These are phyloP conservation scores for Mycosarcoma maydis DNA, from an alignment of 1,284 basidiomycete genomes.

Conservation along the genomic window DNA sequence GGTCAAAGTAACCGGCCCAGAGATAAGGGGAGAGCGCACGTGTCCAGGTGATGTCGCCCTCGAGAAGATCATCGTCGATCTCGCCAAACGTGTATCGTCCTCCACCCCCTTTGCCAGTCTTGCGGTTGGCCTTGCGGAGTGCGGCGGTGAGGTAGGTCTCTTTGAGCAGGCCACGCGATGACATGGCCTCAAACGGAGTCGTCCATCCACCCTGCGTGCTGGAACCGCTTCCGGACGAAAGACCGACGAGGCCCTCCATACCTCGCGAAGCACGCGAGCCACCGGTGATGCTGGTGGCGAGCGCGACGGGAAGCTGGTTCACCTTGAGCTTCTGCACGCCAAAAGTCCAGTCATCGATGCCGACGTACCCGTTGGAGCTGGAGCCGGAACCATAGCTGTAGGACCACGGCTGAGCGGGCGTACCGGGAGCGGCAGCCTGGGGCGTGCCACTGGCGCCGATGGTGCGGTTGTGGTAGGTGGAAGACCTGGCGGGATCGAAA, in stretches of 20 bases:
- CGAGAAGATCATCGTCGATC: conserved; percentile 38
- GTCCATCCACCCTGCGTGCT: conserved; percentile 50
- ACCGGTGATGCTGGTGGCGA: conserved; percentile 37
- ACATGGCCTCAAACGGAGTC: conserved; percentile 53
- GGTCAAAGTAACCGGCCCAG: conserved; percentile 48
- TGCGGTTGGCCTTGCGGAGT: conserved; percentile 49
- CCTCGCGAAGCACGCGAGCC: conserved; percentile 44
- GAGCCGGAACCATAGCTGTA: conserved; percentile 43
- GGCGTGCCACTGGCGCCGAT: conserved; percentile 21
- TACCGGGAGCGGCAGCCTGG: conserved; percentile 16
- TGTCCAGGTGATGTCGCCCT: conserved; percentile 47
- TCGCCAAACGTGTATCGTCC: conserved; percentile 55
- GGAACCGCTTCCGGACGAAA: conserved; percentile 33
- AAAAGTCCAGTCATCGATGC: conserved; percentile 50
- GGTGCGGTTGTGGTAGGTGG: conserved; percentile 51
- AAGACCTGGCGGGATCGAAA: conserved; percentile 42
- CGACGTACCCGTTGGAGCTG: conserved; percentile 45
- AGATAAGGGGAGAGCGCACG: conserved; percentile 37
- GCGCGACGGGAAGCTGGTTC: conserved; percentile 31
- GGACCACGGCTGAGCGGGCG: conserved; percentile 44
- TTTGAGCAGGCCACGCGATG: conserved; percentile 35
- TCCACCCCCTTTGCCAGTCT: conserved; percentile 52
- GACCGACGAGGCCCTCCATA: conserved; percentile 57
- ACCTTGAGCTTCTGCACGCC: conserved; percentile 31
- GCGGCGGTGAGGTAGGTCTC: conserved; percentile 53